A percentile compares a stretch with the other conserved stretches of the same genome.
These are phyloP conservation scores for Cochliopodium minus DNA, from an alignment of 208 protist genomes.

Conservation along the genomic window DNA sequence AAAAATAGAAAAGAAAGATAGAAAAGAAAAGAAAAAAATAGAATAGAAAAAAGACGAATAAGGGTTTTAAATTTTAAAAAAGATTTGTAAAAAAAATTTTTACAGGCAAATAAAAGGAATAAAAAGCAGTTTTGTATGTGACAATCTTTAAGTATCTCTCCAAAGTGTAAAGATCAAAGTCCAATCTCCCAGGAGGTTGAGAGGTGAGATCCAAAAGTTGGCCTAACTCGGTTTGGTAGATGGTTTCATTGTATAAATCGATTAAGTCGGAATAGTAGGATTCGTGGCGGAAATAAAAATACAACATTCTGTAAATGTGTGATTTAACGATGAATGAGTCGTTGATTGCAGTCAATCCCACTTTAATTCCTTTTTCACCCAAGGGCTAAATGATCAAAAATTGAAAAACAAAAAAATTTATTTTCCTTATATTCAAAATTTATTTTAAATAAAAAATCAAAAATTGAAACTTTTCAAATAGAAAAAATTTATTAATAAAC, in stretches of 20 bases:
- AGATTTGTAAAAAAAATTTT: too few relatives aligned
- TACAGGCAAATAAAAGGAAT: constrained; percentile 86
- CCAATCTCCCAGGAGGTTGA: constrained; percentile 46
- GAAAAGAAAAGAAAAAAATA: too few relatives aligned
- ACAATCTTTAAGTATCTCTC: constrained; percentile 73
- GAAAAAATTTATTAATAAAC: too few relatives aligned
- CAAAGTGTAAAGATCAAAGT: constrained; percentile 60
- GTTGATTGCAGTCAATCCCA: constrained; percentile 77
- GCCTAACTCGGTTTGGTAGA: constrained; percentile 75
- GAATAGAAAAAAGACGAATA: too few relatives aligned
- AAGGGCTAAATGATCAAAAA: neutral
- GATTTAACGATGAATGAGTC: constrained; percentile 79
- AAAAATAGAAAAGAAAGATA: too few relatives aligned
- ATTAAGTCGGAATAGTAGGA: constrained; percentile 61
- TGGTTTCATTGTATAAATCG: constrained; percentile 64
- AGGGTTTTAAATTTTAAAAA: too few relatives aligned
- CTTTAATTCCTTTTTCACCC: constrained; percentile 46
- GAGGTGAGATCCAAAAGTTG: constrained; percentile 74
- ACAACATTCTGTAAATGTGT: constrained; percentile 62
- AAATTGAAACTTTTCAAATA: too few relatives aligned
- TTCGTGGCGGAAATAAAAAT: constrained; percentile 59
- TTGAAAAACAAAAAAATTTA: constrained; percentile 17
- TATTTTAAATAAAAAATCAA: too few relatives aligned
- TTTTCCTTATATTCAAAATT: too few relatives aligned
- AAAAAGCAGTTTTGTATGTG: constrained; percentile 89